Evolutionary conservation across 306 rosid genomes (phyloP).

Genomic region (Glycine soja): DNA sequence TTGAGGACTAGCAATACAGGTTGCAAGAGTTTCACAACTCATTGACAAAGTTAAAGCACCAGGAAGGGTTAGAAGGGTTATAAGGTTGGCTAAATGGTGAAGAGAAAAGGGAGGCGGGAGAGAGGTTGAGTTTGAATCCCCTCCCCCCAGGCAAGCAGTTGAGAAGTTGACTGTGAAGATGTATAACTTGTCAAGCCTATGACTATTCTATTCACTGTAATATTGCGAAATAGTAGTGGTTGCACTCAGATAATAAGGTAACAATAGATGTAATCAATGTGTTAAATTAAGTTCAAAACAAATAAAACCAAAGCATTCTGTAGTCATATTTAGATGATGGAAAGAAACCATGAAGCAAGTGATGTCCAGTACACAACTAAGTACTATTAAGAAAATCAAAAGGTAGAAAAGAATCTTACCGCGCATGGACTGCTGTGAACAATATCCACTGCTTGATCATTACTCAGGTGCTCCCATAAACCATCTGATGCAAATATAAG

Average conservation of each 20-base stretch:
- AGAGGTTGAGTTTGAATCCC: too few relatives aligned
- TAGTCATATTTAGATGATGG: neutral
- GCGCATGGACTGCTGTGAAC: constrained; percentile 78
- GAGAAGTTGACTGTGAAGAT: neutral
- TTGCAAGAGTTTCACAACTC: too few relatives aligned
- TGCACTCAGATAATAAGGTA: neutral
- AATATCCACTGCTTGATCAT: constrained; percentile 90
- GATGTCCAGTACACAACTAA: constrained; percentile 31
- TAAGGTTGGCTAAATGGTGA: too few relatives aligned
- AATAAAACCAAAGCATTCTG: constrained; percentile 24
- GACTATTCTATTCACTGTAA: constrained; percentile 8
- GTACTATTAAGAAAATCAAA: constrained; percentile 11
- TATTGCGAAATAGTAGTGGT: constrained; percentile 24
- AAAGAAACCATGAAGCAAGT: constrained; percentile 10
- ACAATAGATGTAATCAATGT: constrained; percentile 17
- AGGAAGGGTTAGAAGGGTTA: neutral
- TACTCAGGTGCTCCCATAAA: constrained; percentile 94
- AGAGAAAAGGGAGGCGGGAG: too few relatives aligned
- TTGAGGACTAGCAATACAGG: neutral
- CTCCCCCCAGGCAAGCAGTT: neutral
- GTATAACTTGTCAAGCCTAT: constrained; percentile 20
- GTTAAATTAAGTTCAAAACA: constrained; percentile 29
- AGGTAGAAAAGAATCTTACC: constrained; percentile 55
- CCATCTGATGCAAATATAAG: constrained; percentile 99
- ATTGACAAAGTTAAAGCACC: constrained; percentile 7